phyloP scores from a whole-genome alignment of 306 rosid genomes.

The Dalbergia cochinchinensis region DNA sequence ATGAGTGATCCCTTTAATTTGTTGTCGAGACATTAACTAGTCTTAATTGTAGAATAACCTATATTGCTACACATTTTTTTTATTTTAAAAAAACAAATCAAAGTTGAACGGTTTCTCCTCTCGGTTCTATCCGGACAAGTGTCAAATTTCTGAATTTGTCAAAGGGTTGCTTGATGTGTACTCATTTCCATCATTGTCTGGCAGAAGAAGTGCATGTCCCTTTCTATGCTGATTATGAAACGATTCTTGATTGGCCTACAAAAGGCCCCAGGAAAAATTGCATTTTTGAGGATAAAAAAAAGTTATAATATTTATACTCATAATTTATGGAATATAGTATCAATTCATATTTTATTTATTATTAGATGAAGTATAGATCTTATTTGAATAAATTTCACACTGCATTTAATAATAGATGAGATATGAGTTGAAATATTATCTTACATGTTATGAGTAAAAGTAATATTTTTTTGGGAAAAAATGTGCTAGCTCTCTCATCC shows the following conservation, averaged over 20 bases:
- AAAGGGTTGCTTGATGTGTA: neutral
- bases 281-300: neutral
- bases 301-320: no score
- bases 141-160: neutral
- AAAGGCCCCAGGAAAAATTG: slow-evolving; percentile 26
- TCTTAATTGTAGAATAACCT: neutral
- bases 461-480: no score
- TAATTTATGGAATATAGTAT: no score
- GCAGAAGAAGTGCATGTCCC: slow-evolving; percentile 24
- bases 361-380: no score
- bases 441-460: no score
- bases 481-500: neutral
- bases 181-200: neutral
- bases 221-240: neutral
- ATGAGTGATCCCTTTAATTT: neutral
- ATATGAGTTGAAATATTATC: no score
- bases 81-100: neutral
- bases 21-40: neutral
- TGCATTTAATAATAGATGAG: no score
- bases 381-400: no score
- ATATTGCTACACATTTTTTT: neutral
- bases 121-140: neutral
- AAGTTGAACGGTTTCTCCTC: slow-evolving; percentile 4
- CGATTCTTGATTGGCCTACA: neutral
- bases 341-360: no score